Evolutionary conservation across 2,329 filamentous ascomycete species (phyloP), one percentile per base, ranked within the genome.

Genomic region (Dactylellina cionopaga): DNA sequence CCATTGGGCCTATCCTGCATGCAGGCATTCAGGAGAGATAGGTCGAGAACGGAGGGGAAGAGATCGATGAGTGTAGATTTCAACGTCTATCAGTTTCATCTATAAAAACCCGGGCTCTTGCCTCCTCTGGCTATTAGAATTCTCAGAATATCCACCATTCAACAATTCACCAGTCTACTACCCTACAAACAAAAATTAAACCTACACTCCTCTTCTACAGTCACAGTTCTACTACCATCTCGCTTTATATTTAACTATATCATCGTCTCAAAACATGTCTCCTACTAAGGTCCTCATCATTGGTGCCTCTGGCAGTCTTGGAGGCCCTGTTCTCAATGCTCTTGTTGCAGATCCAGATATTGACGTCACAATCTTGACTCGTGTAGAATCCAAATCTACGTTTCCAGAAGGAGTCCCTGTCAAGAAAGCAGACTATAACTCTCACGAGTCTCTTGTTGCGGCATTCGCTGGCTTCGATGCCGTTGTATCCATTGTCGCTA

Each of bases 381-480:
- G 88, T 17, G 62, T 76, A 17, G 78, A 80, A 37, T 85, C 84
- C 3, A 76, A 75, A 5, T 78, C 80, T 25, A 78, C 78, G 0
- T 77, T 79, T 62, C 80, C 81, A 1, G 56, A 78, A 0, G 77
- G 78, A 27, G 80, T 84, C 52, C 78, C 79, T 5, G 81, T 86
- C 29, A 77, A 83, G 74, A 80, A 80, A 5, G 82, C 83, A 25
- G 82, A 87, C 76, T 85, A 84, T 74, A 79, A 82, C 11, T 83
- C 82, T 1, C 77, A 83, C 1, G 78, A 82, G 0, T 84, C 84
- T 19, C 82, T 90, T 11, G 82, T 79, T 0, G 74, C 80, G 0
- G 85, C 84, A 1, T 82, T 90, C 49, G 76, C 82, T 47, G 85
- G 84, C 37, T 83, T 87, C 65, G 87, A 89, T 73, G 87, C 84